These are phyloP conservation scores for Tuctoria greenei DNA, from an alignment of 176 grass and related monocot genomes.

Conservation along the genomic window DNA sequence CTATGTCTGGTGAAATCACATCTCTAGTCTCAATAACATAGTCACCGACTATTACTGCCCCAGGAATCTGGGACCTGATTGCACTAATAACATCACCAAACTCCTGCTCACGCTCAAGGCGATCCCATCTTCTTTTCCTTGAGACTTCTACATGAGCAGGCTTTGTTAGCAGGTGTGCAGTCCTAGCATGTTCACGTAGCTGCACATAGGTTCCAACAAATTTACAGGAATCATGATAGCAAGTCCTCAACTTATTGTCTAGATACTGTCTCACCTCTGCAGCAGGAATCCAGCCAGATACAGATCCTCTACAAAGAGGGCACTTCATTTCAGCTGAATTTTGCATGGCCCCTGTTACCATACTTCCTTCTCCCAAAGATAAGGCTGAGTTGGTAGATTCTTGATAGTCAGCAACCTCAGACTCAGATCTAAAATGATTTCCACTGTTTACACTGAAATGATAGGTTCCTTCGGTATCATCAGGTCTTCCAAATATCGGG, in stretches of 20 bases:
- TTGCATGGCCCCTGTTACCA: constrained; percentile 36
- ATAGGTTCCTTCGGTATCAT: constrained; percentile 36
- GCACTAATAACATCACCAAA: constrained; percentile 85
- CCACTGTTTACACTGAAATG: constrained; percentile 4
- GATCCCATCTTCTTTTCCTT: constrained; percentile 75
- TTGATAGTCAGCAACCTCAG: constrained; percentile 41
- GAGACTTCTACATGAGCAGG: constrained; percentile 65
- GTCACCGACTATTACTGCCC: constrained; percentile 86
- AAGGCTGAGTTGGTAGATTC: constrained; percentile 43
- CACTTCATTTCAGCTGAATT: constrained; percentile 74
- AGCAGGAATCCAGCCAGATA: constrained; percentile 71
- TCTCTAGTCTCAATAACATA: constrained; percentile 79
- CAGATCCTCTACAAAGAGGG: constrained; percentile 83
- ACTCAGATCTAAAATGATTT: constrained; percentile 3
- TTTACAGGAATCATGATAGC: constrained; percentile 70
- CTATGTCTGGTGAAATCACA: constrained; percentile 38
- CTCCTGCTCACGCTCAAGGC: constrained; percentile 81
- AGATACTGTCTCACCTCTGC: constrained; percentile 81
- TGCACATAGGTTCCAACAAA: constrained; percentile 81
- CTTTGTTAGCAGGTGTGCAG: constrained; percentile 53
- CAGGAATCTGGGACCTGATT: constrained; percentile 85
- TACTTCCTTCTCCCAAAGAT: constrained; percentile 37
- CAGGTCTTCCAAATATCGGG: constrained; percentile 33
- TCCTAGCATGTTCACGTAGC: constrained; percentile 81
- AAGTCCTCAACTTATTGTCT: constrained; percentile 62